Evolutionary conservation across 441 rosid species (phyloP).

Genomic region (Metrosideros polymorpha): DNA sequence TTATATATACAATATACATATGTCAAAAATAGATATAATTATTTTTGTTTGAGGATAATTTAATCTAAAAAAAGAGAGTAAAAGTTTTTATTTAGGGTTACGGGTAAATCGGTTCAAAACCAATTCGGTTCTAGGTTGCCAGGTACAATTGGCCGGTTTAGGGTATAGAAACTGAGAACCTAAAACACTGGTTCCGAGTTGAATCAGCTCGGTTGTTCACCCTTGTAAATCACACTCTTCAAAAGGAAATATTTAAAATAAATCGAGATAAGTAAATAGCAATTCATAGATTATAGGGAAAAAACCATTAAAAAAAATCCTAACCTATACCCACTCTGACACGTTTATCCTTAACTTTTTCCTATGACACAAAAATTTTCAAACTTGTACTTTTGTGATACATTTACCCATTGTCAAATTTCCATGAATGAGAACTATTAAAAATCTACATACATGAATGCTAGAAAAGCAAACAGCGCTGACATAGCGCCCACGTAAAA

Average conservation of each 20-base stretch:
- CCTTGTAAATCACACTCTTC: background rate
- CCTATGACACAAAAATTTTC: too few species aligned
- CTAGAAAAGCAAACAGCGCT: too few species aligned
- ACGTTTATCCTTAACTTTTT: too few species aligned
- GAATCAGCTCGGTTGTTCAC: background rate
- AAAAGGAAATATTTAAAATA: background rate
- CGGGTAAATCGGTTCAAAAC: background rate
- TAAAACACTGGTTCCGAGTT: rapidly evolving
- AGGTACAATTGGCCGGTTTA: background rate
- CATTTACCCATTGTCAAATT: too few species aligned
- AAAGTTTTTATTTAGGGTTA: background rate
- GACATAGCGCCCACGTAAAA: too few species aligned
- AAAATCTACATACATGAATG: too few species aligned
- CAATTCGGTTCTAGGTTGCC: background rate
- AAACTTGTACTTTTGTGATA: too few species aligned
- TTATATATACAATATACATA: background rate
- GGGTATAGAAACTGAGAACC: background rate
- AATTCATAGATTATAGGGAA: background rate
- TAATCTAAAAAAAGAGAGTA: too few species aligned
- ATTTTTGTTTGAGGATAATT: background rate
- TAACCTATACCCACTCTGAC: too few species aligned
- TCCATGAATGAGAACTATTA: too few species aligned
- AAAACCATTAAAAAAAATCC: too few species aligned
- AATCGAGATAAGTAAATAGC: background rate
- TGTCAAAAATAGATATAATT: background rate